Base-by-base conservation (phyloP, 441 rosid genomes). In the Adansonia madagascariensis region DNA sequence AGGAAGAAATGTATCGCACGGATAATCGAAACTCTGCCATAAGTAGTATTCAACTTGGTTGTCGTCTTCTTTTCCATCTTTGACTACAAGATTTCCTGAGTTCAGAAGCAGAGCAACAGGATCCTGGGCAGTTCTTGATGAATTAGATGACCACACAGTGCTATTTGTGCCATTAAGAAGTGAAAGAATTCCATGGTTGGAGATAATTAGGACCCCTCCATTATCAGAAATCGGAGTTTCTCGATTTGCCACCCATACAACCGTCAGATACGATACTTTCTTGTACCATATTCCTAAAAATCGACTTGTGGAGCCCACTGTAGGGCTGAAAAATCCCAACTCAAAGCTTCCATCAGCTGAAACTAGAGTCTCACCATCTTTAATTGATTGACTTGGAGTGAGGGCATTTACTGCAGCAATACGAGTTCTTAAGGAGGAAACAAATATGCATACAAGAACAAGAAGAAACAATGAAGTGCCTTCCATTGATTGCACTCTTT, bases 241-340 rank as follows among this genome's bases (percentile, higher is more conserved):
- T 71, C 80, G 60, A 72, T 79, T 79, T 35, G 83, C 86, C 4
- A 84, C 80, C 86, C 84, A 84, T 3, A 73, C 83, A 78, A 87
- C 80, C 57, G 89, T 17, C 55, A 57, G 41, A 5, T 3, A 0
- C 49, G 85, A 20, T 1, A 27, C 76, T 75, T 66, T 43, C 71
- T 80, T 85, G 80, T 82, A 87, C 92, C 90, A 89, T 64, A 87
- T 80, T 71, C 92, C 92, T 53, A 87, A 68, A 72, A 83, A 89
- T 46, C 79, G 82, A 6, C 62, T 77, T 15, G 3, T 60, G 2
- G 88, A 78, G 64, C 71, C 73, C 17, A 27, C 31, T 27, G 75
- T 71, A 0, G 79, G 81, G 68, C 84, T 76, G 70, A 83, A 83
- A 74, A 86, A 80, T 10, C 90, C 92, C 2, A 89, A 79, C 73